Percentiles rank a stretch among this genome's conserved stretches.
Conservation (phyloP, 805 yeast species). For the Alloascoidea africana region DNA sequence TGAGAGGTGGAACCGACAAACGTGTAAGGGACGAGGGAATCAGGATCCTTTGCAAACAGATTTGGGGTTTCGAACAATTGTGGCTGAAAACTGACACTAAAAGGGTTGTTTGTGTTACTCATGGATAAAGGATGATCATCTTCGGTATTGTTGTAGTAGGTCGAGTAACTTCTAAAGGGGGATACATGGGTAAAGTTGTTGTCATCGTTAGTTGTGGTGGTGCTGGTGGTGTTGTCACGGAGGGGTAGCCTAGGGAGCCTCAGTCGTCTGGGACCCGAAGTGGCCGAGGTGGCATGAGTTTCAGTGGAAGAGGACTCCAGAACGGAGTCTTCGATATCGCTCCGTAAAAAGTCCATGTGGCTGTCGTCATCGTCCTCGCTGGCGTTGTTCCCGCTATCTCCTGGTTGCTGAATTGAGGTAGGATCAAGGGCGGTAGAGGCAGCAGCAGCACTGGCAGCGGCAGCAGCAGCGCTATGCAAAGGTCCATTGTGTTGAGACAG, state of each 20-base stretch:
- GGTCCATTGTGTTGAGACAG: not conserved
- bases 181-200: not conserved
- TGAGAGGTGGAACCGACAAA: not conserved
- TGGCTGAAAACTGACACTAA: not conserved
- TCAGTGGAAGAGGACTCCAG: not conserved
- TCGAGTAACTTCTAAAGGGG: slow-evolving; percentile 1
- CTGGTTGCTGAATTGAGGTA: too few relatives aligned
- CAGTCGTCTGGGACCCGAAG: not conserved
- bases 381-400: too few relatives aligned
- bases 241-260: too few relatives aligned
- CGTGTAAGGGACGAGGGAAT: not conserved
- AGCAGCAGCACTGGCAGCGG: too few relatives aligned
- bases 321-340: not conserved
- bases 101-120: too few relatives aligned
- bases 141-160: not conserved
- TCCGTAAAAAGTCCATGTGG: not conserved
- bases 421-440: too few relatives aligned
- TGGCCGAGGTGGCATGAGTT: not conserved
- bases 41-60: not conserved
- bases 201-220: too few relatives aligned
- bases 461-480: not conserved
- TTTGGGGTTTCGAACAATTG: not conserved
- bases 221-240: too few relatives aligned
- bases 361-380: too few relatives aligned
- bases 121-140: not conserved